Evolutionary conservation across 768 basidiomycete species (phyloP), one percentile per base, ranked within the genome.

Genomic region (Phylloporus sp.): DNA sequence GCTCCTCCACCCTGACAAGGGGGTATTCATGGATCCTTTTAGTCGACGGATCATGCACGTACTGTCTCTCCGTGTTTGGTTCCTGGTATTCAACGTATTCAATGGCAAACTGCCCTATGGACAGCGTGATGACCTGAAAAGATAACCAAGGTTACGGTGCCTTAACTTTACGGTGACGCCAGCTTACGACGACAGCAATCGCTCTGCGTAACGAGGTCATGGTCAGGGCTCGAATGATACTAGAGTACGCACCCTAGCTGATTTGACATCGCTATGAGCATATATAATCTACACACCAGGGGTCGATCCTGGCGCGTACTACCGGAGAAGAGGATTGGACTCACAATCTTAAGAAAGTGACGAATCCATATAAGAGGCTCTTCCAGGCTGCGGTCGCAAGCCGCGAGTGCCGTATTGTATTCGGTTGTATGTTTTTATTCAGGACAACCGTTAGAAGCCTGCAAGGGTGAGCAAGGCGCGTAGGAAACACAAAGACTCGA

Each of bases 231-330:
- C 26, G 24, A 20, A 38, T 5, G 23, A 45, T 4, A 16, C 20
- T 9, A 32, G 32, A 40, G 34, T 18, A 74, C 85, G 66, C 61
- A 87, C 86, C 83, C 78, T n/a, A 80, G 50, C 49, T 86, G 79
- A 55, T 84, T 80, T 20, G 85, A 80, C 85, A 88, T 88, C 23
- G 82, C 77, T 46, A 84, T 72, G 15, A 89, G 75, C 85, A 89
- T 88, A 60, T 88, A 88, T 53, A 79, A 68, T 49, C 86, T 88
- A 47, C 10, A 27, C 38, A 13, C 16, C 18, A 23, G 39, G 46
- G 43, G 51, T 57, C 50, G n/a, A 45, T 31, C 31, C 40, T 8
- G 28, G 23, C 20, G 43, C 24, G 24, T 15, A 18, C 41, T 13
- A 22, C 31, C 26, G 38, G 29, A 22, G 49, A 23, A 27, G 46